These are phyloP conservation scores for Solanum infundibuliforme DNA, from an alignment of 257 asterid species.

Conservation along the genomic window DNA sequence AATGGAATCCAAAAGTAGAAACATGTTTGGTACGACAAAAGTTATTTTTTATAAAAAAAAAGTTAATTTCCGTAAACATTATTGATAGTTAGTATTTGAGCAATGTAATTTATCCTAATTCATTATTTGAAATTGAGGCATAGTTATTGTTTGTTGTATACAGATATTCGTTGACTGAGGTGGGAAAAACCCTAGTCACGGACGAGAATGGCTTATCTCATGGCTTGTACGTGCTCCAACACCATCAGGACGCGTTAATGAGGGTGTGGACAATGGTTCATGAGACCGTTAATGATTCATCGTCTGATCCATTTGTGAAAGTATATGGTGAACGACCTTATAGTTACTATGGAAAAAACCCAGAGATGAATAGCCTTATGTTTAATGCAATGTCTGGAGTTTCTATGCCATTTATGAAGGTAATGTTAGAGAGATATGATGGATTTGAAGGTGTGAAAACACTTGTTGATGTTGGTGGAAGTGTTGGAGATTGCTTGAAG, in stretches of 20 bases:
- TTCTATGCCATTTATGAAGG: slow-evolving; percentile 18
- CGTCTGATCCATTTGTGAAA: slow-evolving; percentile 14
- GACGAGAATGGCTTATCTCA: slow-evolving; percentile 11
- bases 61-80: not conserved
- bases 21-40: not conserved
- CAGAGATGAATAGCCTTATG: slow-evolving; percentile 19
- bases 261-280: slow-evolving; percentile 19
- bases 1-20: not conserved
- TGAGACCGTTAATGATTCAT: slow-evolving; percentile 14
- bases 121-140: not conserved
- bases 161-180: slow-evolving; percentile 16
- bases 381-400: slow-evolving; percentile 22
- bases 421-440: slow-evolving; percentile 13
- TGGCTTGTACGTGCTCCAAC: slow-evolving; percentile 5
- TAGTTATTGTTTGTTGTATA: not conserved
- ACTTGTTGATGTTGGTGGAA: slow-evolving; percentile 18
- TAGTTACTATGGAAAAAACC: slow-evolving; percentile 6
- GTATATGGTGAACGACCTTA: slow-evolving; percentile 14
- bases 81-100: not conserved
- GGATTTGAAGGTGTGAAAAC: slow-evolving; percentile 14
- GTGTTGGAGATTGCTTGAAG: slow-evolving; percentile 17
- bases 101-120: not conserved
- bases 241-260: slow-evolving; percentile 15
- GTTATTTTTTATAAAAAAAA: not conserved
- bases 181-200: slow-evolving; percentile 14